Evolutionary conservation across 2,329 filamentous ascomycete genomes (phyloP), one percentile per base, ranked within the genome.

Genomic region (Phaeosphaeriaceae sp.): DNA sequence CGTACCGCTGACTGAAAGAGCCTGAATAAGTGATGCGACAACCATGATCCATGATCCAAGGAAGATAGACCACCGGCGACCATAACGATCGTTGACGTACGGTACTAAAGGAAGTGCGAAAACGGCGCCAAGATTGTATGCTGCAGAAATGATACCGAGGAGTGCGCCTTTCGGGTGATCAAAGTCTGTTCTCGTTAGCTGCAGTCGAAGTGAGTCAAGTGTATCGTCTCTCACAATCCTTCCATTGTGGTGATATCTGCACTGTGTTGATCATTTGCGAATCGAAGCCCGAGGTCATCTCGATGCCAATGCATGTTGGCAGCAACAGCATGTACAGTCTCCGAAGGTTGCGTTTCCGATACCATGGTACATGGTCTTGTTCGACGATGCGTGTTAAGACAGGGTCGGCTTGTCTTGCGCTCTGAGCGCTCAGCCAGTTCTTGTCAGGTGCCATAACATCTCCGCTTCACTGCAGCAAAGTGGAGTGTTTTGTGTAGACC

Each of bases 31-130:
- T 10, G 77, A 76, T 40, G 79, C 81, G 10, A 81, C 41, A 36
- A 81, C 71, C 78, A 82, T 81, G 48, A 83, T 63, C 54, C 77
- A 56, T 51, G 79, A 80, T 2, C 81, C 81, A 10, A 75, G 31
- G 21, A 74, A 71, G 55, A 82, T 81, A 0, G 79, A 72, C 49
- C 73, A 64, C 58, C 75, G 75, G 15, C 80, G 74, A 19, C 80
- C 80, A 60, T 74, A 79, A 25, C 66, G 71, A 70, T 82, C 80
- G 53, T 79, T 78, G 33, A 81, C 74, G 57, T 62, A 65, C 2
- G 71, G 69, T 10, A 72, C 69, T n/a, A 72, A 61, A 25, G 70
- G 78, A 17, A 78, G 76, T 51, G 73, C 71, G 40, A 65, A 69
- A 24, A 79, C 70, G 47, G 75, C 73, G 41, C 76, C 77, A 27